Evolutionary conservation across 192 early-diverging fungal species (phyloP).

Genomic region (Mycoemilia scoparia): DNA sequence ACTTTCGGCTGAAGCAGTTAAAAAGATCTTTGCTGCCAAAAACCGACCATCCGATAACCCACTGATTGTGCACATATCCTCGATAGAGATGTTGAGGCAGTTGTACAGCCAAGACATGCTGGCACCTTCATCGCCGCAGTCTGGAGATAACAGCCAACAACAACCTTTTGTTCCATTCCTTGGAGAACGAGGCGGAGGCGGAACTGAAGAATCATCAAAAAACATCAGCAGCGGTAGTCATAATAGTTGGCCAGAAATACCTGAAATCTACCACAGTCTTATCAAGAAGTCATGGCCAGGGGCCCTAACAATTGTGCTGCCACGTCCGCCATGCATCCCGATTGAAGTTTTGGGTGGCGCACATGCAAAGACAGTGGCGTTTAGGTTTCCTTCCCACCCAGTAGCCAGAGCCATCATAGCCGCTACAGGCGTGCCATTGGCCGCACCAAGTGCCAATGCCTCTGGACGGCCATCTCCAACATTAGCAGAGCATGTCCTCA

Average conservation of each 20-base stretch:
- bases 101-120: conserved; percentile 16
- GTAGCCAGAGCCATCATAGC: conserved; percentile 80
- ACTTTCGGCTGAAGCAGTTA: conserved; percentile 40
- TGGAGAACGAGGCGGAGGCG: conserved; percentile 15
- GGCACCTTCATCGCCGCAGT: too few species aligned
- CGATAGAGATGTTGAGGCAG: conserved; percentile 65
- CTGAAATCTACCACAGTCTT: conserved; percentile 43
- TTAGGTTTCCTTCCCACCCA: conserved; percentile 81
- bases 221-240: too few species aligned
- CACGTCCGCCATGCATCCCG: conserved; percentile 43
- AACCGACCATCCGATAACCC: conserved; percentile 90
- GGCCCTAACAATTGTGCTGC: conserved; percentile 77
- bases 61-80: conserved; percentile 90
- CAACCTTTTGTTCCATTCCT: conserved; percentile 17
- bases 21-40: conserved; percentile 68
- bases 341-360: conserved; percentile 59
- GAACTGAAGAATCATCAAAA: too few species aligned
- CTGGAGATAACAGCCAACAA: too few species aligned
- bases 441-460: conserved; percentile 96
- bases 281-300: conserved; percentile 80
- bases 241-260: conserved; percentile 45
- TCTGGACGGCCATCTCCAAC: conserved; percentile 93
- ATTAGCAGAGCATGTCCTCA: conserved; percentile 64
- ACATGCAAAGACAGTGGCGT: conserved; percentile 65
- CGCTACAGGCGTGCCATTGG: conserved; percentile 67